phyloP scores from a whole-genome alignment of 2,329 filamentous ascomycete genomes.

The Penicillium sp. region DNA sequence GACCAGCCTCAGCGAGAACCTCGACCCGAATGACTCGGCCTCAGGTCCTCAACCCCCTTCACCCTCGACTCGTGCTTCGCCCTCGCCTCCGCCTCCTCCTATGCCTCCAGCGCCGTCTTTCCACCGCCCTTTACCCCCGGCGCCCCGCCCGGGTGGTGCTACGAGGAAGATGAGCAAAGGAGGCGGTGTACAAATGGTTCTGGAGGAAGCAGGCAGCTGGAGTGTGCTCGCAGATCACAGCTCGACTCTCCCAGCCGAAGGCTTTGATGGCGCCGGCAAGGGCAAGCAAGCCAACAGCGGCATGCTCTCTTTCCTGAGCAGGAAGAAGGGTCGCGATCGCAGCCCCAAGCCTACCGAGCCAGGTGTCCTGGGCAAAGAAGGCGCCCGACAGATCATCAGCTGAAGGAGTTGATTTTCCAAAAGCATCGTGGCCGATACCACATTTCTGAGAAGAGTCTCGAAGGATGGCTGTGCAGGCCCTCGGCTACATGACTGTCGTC shows the following conservation, averaged over 20 bases:
- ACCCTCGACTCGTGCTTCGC: constrained; percentile 30
- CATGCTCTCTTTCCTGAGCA: constrained; percentile 85
- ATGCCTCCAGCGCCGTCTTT: constrained; percentile 38
- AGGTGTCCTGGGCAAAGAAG: constrained; percentile 92
- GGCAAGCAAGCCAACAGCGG: constrained; percentile 62
- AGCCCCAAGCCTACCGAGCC: constrained; percentile 94
- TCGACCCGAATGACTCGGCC: constrained; percentile 29
- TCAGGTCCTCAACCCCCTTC: constrained; percentile 28
- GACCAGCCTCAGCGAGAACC: constrained; percentile 31
- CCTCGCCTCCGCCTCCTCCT: constrained; percentile 23
- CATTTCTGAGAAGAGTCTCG: too few relatives aligned
- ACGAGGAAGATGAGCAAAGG: constrained; percentile 74
- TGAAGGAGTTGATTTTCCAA: constrained; percentile 38
- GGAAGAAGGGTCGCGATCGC: constrained; percentile 86
- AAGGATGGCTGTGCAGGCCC: not conserved
- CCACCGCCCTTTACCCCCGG: constrained; percentile 41
- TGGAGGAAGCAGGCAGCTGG: constrained; percentile 89
- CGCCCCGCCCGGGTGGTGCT: constrained; percentile 57
- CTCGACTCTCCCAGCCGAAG: constrained; percentile 70
- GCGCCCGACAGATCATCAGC: constrained; percentile 78
- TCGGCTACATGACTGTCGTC: not conserved
- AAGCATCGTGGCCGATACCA: not conserved
- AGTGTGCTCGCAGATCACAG: constrained; percentile 85
- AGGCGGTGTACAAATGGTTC: constrained; percentile 85
- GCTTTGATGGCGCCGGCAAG: constrained; percentile 47